Evolutionary conservation across 192 early-diverging fungal species (phyloP).

Genomic region (Paraglomus brasilianum): DNA sequence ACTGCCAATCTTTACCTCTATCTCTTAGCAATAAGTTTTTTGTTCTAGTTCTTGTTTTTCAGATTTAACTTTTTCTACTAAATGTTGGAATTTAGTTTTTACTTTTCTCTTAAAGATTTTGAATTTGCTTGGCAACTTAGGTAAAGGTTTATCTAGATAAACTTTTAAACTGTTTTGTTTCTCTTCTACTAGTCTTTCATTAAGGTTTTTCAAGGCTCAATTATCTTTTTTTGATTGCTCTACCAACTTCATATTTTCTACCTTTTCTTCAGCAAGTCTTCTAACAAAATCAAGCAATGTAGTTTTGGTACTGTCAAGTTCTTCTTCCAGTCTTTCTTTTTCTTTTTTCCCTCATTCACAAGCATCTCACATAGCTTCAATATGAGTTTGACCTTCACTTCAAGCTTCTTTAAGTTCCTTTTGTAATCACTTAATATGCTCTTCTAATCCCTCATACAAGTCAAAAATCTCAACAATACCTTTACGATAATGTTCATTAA

Average conservation of each 20-base stretch:
- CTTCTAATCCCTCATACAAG: too few relatives aligned
- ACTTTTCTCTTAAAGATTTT: slow-evolving; percentile 29
- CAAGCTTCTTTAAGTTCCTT: too few relatives aligned
- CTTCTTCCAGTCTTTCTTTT: slow-evolving; percentile 3
- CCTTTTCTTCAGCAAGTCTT: slow-evolving; percentile 21
- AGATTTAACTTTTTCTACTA: slow-evolving; percentile 30
- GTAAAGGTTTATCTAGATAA: slow-evolving; percentile 29
- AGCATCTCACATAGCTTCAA: too few relatives aligned
- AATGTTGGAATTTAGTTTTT: slow-evolving; percentile 32
- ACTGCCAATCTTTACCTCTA: slow-evolving; percentile 24
- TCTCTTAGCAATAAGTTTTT: slow-evolving; percentile 30
- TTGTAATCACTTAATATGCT: too few relatives aligned
- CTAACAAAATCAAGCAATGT: slow-evolving; percentile 21
- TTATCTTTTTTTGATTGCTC: slow-evolving; percentile 19
- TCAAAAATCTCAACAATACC: too few relatives aligned
- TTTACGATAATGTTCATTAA: too few relatives aligned
- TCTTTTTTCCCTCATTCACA: too few relatives aligned
- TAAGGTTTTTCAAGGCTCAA: slow-evolving; percentile 19
- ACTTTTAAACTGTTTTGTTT: slow-evolving; percentile 11
- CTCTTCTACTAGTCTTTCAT: slow-evolving; percentile 23
- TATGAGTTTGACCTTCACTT: too few relatives aligned
- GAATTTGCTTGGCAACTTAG: slow-evolving; percentile 26
- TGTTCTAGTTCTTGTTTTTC: slow-evolving; percentile 24
- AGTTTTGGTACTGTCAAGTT: slow-evolving; percentile 12
- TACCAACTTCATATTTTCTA: slow-evolving; percentile 24